phyloP scores from a whole-genome alignment of 139 green algal species.

The Ostreobium quekettii region DNA sequence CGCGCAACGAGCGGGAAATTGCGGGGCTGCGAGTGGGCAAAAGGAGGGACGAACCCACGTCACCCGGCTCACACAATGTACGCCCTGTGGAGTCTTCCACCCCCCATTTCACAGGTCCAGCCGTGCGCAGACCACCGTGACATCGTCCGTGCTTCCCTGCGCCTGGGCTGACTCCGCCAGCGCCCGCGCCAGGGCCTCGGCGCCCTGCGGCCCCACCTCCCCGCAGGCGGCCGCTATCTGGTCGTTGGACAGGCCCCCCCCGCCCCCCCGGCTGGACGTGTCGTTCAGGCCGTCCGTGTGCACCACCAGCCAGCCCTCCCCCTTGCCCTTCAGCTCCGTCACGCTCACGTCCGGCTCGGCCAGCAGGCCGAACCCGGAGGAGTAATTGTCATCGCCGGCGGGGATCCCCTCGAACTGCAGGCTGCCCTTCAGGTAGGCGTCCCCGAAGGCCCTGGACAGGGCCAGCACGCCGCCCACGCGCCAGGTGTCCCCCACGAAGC shows the following conservation, averaged over 20 bases:
- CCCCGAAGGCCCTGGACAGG: constrained; percentile 88
- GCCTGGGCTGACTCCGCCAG: constrained; percentile 40
- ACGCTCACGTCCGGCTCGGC: constrained; percentile 62
- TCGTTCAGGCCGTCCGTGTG: constrained; percentile 77
- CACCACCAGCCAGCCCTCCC: constrained; percentile 69
- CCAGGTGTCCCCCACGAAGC: constrained; percentile 80
- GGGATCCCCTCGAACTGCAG: constrained; percentile 82
- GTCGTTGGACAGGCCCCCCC: constrained; percentile 71
- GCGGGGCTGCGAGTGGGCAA: no score
- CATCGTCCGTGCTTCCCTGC: constrained; percentile 67
- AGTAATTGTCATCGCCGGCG: constrained; percentile 59
- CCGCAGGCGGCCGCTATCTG: constrained; percentile 40
- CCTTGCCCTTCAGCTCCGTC: constrained; percentile 41
- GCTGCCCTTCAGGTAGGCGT: constrained; percentile 87
- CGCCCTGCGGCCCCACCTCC: constrained; percentile 1
- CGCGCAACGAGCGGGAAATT: no score
- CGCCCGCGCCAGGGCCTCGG: constrained; percentile 26
- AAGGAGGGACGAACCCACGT: no score
- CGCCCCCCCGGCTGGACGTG: constrained; percentile 75
- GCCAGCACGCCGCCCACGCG: constrained; percentile 89
- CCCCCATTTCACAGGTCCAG: constrained; percentile 12
- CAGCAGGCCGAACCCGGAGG: constrained; percentile 72
- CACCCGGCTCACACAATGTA: no score
- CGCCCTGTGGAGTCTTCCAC: no score
- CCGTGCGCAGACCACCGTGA: constrained; percentile 45